These are phyloP conservation scores for Zygosaccharomyces sapae DNA, from an alignment of 1,139 yeast genomes.

Conservation along the genomic window DNA sequence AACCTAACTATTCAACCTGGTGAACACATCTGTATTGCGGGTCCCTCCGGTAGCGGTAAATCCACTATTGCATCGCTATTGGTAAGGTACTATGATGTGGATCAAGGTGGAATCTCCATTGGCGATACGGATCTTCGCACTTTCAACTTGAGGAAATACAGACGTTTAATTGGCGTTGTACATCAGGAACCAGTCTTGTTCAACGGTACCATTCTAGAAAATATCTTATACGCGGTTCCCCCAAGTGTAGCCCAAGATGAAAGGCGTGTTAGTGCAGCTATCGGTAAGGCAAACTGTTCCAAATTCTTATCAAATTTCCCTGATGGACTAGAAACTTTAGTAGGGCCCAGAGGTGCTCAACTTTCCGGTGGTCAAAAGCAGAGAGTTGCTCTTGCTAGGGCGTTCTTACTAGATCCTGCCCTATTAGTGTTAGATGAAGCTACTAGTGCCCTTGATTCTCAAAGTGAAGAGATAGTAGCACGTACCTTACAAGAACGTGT, in stretches of 20 bases:
- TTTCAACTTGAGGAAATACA: constrained; percentile 66
- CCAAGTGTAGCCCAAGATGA: constrained; percentile 45
- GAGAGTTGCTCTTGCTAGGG: constrained; percentile 82
- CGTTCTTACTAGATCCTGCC: constrained; percentile 62
- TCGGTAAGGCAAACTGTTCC: constrained; percentile 62
- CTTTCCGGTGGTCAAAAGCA: constrained; percentile 86
- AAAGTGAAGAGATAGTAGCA: constrained; percentile 64
- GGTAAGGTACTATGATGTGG: constrained; percentile 61
- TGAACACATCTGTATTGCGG: constrained; percentile 82
- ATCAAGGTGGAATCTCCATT: constrained; percentile 58
- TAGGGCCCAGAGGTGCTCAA: constrained; percentile 86
- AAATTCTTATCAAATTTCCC: constrained; percentile 70
- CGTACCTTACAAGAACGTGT: constrained; percentile 61
- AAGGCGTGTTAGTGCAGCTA: constrained; percentile 26
- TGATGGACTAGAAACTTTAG: constrained; percentile 71
- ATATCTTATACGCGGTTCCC: constrained; percentile 65
- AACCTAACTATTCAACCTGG: constrained; percentile 60
- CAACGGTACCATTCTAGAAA: constrained; percentile 74
- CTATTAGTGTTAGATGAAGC: constrained; percentile 73
- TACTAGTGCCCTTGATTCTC: constrained; percentile 73
- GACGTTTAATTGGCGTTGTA: constrained; percentile 75
- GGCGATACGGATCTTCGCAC: constrained; percentile 63
- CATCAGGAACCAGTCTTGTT: constrained; percentile 86
- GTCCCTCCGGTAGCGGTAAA: constrained; percentile 90
- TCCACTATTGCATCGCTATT: constrained; percentile 76